Conservation (phyloP, 1,284 basidiomycete species). For the Malassezia vespertilionis region DNA sequence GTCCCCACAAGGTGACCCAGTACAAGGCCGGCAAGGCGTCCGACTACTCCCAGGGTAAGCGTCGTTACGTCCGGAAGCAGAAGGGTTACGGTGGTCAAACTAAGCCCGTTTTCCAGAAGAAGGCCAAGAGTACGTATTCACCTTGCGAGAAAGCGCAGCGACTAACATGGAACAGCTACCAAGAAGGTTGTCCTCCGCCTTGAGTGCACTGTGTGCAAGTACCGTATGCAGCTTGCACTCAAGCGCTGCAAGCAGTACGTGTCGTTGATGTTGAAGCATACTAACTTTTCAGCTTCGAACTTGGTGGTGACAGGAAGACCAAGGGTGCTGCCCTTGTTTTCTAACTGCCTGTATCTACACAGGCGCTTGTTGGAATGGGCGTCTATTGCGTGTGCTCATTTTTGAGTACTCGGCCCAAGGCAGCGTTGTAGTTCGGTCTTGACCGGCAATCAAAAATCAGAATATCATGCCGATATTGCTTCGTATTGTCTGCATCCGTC, state of each 20-base stretch:
- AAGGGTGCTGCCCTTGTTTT: constrained; percentile 87
- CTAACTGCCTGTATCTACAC: constrained; percentile 37
- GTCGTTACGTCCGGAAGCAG: constrained; percentile 95
- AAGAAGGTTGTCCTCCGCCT: constrained; percentile 98
- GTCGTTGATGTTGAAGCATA: constrained; percentile 13
- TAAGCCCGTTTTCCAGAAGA: constrained; percentile 99
- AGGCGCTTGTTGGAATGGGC: not conserved
- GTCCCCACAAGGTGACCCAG: constrained; percentile 48
- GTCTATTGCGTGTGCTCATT: too few relatives aligned
- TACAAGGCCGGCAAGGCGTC: constrained; percentile 49
- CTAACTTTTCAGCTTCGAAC: constrained; percentile 68
- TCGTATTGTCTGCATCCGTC: not conserved
- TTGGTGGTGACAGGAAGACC: constrained; percentile 99
- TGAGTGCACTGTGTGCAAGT: constrained; percentile 97
- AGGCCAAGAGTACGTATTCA: constrained; percentile 53
- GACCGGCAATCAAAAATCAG: constrained; percentile 12
- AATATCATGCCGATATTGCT: constrained; percentile 14
- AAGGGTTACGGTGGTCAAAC: constrained; percentile 99
- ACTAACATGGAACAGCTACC: constrained; percentile 53
- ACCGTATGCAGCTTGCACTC: constrained; percentile 64
- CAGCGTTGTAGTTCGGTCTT: constrained; percentile 6
- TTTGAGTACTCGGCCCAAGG: not conserved
- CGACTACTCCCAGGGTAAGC: constrained; percentile 80
- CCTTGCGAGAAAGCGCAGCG: not conserved
- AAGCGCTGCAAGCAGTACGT: constrained; percentile 92